phyloP scores from a whole-genome alignment of 306 rosid genomes.

The Prunus mume region DNA sequence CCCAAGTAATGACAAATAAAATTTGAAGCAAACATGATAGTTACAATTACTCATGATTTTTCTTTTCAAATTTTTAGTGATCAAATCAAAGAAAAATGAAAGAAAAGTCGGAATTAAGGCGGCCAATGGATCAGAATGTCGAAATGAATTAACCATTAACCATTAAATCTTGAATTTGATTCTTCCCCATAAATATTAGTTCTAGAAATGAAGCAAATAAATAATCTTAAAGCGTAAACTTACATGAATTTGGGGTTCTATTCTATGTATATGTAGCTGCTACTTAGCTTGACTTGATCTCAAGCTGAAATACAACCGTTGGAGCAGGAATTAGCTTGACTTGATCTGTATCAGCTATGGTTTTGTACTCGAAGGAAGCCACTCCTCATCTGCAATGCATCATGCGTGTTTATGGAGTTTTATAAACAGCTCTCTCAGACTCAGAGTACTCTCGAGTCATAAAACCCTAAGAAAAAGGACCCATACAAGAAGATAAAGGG shows the following conservation, averaged over 20 bases:
- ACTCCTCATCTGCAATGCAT: too few relatives aligned
- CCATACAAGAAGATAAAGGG: neutral
- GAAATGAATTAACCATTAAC: neutral
- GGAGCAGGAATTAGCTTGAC: neutral
- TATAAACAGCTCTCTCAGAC: neutral
- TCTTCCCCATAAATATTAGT: neutral
- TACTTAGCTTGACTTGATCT: neutral
- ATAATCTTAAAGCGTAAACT: neutral
- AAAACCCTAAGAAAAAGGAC: neutral
- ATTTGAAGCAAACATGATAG: neutral
- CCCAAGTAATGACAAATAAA: neutral
- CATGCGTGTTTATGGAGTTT: neutral
- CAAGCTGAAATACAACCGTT: neutral
- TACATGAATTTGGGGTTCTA: conserved; percentile 8
- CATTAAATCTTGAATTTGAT: neutral
- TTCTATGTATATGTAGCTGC: neutral
- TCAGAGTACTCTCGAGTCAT: too few relatives aligned
- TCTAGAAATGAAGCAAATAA: neutral
- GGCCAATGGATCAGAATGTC: too few relatives aligned
- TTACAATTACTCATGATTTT: neutral
- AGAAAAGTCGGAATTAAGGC: neutral
- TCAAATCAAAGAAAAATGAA: neutral
- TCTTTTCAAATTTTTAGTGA: neutral
- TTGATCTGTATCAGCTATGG: neutral
- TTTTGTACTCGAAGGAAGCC: neutral